Conservation (phyloP, 1,284 basidiomycete species). For the Erythrobasidium hasegawianum region DNA sequence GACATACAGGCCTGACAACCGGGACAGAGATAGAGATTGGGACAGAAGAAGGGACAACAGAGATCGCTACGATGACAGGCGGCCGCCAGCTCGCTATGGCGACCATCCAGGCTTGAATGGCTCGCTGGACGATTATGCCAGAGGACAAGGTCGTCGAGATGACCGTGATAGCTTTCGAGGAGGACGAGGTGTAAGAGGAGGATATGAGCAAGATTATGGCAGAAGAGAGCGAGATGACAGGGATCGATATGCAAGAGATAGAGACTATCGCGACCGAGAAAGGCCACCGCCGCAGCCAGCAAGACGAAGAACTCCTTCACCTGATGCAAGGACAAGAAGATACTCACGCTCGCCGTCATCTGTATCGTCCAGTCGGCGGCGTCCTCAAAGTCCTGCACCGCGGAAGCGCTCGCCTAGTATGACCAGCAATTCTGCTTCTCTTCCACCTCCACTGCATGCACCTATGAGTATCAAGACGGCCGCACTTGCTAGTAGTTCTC, state of each 20-base stretch:
- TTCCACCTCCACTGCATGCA: too few relatives aligned
- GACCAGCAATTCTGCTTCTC: too few relatives aligned
- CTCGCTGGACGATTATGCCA: neutral
- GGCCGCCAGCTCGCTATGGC: neutral
- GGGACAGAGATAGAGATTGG: slow-evolving; percentile 1
- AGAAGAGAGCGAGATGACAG: slow-evolving; percentile 5
- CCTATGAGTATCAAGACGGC: too few relatives aligned
- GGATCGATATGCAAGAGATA: slow-evolving; percentile 10
- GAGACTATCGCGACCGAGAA: slow-evolving; percentile 1
- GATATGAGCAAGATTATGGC: neutral
- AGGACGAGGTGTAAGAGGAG: neutral
- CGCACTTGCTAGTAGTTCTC: too few relatives aligned
- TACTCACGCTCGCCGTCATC: neutral
- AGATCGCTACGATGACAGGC: slow-evolving; percentile 15
- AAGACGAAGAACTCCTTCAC: slow-evolving; percentile 6
- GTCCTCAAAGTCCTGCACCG: too few relatives aligned
- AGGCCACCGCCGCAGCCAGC: neutral
- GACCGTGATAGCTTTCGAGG: neutral
- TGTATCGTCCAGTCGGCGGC: neutral
- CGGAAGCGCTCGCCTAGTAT: too few relatives aligned
- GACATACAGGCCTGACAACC: neutral
- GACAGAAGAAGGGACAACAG: slow-evolving; percentile 14
- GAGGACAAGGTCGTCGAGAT: neutral
- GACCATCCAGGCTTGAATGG: slow-evolving; percentile 3
- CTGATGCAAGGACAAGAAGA: neutral